phyloP scores from a whole-genome alignment of 306 rosid species.

The Fragaria ananassa region DNA sequence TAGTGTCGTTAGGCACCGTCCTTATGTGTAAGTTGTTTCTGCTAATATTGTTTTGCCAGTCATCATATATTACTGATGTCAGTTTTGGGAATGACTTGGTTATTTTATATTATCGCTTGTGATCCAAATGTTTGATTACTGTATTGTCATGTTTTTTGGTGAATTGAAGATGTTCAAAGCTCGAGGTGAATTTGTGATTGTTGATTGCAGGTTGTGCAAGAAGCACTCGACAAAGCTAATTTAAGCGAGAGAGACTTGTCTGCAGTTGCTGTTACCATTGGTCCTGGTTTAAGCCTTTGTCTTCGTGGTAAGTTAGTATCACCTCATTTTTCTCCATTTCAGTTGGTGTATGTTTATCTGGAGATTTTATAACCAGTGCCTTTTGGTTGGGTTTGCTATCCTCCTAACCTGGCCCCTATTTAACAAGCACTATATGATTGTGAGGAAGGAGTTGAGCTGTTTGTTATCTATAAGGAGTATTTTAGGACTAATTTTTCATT shows the following conservation, averaged over 20 bases:
- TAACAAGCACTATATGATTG: neutral
- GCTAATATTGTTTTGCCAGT: neutral
- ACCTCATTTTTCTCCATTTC: neutral
- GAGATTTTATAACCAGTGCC: neutral
- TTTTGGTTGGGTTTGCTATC: neutral
- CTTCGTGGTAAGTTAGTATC: slow-evolving; percentile 65
- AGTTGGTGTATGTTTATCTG: neutral
- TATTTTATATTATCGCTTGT: neutral
- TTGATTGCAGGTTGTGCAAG: slow-evolving; percentile 81
- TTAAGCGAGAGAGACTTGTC: slow-evolving; percentile 71
- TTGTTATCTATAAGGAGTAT: slow-evolving; percentile 20
- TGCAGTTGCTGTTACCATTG: slow-evolving; percentile 95
- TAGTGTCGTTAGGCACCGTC: neutral
- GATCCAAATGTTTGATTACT: slow-evolving; percentile 7
- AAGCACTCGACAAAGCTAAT: slow-evolving; percentile 75
- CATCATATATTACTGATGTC: neutral
- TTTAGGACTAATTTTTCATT: slow-evolving; percentile 19
- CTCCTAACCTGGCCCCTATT: neutral
- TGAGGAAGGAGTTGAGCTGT: neutral
- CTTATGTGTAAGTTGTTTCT: neutral
- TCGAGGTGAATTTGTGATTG: slow-evolving; percentile 20
- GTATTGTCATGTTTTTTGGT: slow-evolving; percentile 13
- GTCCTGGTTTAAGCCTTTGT: slow-evolving; percentile 98
- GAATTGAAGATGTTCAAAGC: neutral
- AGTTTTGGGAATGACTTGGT: slow-evolving; percentile 4